A percentile compares a stretch with the other conserved stretches of the same genome.
Conservation (phyloP, 768 basidiomycete species). For the Termitomyces sp. region DNA sequence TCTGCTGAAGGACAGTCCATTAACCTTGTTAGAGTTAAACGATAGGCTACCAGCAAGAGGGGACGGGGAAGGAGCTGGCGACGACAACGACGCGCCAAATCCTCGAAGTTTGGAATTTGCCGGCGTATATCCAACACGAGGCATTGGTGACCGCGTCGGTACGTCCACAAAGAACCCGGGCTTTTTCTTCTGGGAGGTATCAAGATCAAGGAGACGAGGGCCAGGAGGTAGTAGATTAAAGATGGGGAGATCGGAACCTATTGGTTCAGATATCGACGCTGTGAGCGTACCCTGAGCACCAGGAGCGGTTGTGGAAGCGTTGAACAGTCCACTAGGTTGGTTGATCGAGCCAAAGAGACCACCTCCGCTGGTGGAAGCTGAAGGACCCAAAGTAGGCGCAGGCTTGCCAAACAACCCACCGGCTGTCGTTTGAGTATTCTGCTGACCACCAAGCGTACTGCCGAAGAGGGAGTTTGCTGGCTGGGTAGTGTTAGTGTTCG, state of each 20-base stretch:
- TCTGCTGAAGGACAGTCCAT: slow-evolving; percentile 48
- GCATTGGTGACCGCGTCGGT: slow-evolving; percentile 65
- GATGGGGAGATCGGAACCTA: slow-evolving; percentile 65
- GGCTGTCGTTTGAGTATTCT: slow-evolving; percentile 32
- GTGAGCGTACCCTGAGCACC: slow-evolving; percentile 59
- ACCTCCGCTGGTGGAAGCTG: slow-evolving; percentile 34
- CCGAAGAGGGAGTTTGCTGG: slow-evolving; percentile 43
- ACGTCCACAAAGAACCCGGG: slow-evolving; percentile 72
- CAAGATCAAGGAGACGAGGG: slow-evolving; percentile 56
- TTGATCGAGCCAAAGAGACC: slow-evolving; percentile 36
- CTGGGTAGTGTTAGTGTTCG: slow-evolving; percentile 18
- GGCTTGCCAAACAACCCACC: slow-evolving; percentile 46
- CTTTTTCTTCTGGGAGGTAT: slow-evolving; percentile 68
- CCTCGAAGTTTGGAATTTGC: slow-evolving; percentile 70
- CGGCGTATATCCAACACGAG: slow-evolving; percentile 63
- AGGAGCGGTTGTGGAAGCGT: slow-evolving; percentile 34
- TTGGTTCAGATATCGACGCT: slow-evolving; percentile 86
- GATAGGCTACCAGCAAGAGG: slow-evolving; percentile 33
- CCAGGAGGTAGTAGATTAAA: slow-evolving; percentile 73
- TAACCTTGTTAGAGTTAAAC: slow-evolving; percentile 50
- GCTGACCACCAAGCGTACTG: slow-evolving; percentile 42
- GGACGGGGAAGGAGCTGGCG: slow-evolving; percentile 31
- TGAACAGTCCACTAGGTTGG: slow-evolving; percentile 26
- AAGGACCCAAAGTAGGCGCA: slow-evolving; percentile 40
- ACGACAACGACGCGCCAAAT: slow-evolving; percentile 47